Percentiles rank a stretch among this genome's conserved stretches.
Conservation (phyloP, 345 rosid genomes). For the Arabidopsis arenosa region DNA sequence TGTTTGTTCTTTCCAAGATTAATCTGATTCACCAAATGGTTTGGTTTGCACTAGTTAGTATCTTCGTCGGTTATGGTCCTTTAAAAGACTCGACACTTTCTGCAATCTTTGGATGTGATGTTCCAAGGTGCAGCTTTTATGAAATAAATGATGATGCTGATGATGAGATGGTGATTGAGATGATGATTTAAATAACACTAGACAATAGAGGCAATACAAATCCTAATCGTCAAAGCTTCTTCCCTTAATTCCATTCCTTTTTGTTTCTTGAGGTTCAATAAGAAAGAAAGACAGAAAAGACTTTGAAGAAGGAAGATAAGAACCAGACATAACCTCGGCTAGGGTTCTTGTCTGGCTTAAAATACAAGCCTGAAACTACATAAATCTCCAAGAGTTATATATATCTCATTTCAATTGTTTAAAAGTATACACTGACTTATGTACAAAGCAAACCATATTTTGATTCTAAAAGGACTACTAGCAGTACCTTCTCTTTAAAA, state of each 20-base stretch:
- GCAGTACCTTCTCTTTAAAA: slow-evolving; percentile 9
- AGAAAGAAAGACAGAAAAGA: neutral
- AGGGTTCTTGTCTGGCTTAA: neutral
- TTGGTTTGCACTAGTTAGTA: slow-evolving; percentile 4
- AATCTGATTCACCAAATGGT: slow-evolving; percentile 12
- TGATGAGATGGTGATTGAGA: neutral
- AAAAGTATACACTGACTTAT: neutral
- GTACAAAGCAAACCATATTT: slow-evolving; percentile 22
- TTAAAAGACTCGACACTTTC: neutral
- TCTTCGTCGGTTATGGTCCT: neutral
- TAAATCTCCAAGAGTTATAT: neutral
- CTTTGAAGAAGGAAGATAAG: slow-evolving; percentile 1
- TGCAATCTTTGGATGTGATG: slow-evolving; percentile 6
- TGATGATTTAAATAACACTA: neutral
- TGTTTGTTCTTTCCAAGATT: slow-evolving; percentile 19
- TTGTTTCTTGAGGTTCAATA: slow-evolving; percentile 11
- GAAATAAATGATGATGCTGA: neutral
- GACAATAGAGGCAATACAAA: neutral
- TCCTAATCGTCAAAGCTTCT: neutral
- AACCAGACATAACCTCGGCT: slow-evolving; percentile 8
- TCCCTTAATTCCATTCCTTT: neutral
- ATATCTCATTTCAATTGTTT: neutral
- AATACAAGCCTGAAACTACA: neutral
- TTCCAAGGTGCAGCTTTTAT: slow-evolving; percentile 21
- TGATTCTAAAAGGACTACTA: slow-evolving; percentile 25